These are phyloP conservation scores for Fusarium oligoseptatum DNA, from an alignment of 2,329 filamentous ascomycete species.

Conservation along the genomic window DNA sequence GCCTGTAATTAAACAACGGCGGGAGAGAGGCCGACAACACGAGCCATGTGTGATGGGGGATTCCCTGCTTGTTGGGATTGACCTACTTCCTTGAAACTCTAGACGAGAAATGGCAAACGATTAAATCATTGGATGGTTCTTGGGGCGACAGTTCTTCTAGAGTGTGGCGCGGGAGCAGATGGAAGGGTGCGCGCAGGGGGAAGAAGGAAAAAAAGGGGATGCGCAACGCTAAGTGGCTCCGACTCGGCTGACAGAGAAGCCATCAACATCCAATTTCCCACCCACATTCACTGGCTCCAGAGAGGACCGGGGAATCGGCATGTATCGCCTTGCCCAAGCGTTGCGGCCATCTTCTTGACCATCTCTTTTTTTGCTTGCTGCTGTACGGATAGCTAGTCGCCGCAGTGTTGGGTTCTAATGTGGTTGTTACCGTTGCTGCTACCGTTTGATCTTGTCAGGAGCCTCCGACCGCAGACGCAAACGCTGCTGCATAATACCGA, in stretches of 20 bases:
- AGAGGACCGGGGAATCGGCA: constrained; percentile 35
- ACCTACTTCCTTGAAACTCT: constrained; percentile 15
- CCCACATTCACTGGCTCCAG: constrained; percentile 39
- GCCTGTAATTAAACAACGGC: constrained; percentile 31
- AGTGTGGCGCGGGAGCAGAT: constrained; percentile 31
- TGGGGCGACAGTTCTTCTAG: constrained; percentile 22
- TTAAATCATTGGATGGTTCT: constrained; percentile 14
- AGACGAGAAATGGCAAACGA: background rate
- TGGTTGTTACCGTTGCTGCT: constrained; percentile 13
- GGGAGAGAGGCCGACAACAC: constrained; percentile 12
- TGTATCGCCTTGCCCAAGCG: constrained; percentile 28
- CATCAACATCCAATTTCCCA: constrained; percentile 48
- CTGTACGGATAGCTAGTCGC: constrained; percentile 11
- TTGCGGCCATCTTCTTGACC: constrained; percentile 14
- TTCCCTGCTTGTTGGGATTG: constrained; percentile 22
- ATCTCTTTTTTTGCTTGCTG: constrained; percentile 7
- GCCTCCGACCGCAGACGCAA: constrained; percentile 10
- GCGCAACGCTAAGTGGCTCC: constrained; percentile 41
- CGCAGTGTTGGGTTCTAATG: constrained; percentile 16
- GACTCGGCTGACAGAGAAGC: constrained; percentile 44
- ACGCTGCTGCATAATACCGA: constrained; percentile 14
- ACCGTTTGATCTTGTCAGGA: constrained; percentile 1
- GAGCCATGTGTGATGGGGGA: constrained; percentile 18
- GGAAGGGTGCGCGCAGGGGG: constrained; percentile 7
- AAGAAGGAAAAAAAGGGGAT: constrained; percentile 35